phyloP scores from a whole-genome alignment of 768 basidiomycete genomes.

The Naematelia encephala region DNA sequence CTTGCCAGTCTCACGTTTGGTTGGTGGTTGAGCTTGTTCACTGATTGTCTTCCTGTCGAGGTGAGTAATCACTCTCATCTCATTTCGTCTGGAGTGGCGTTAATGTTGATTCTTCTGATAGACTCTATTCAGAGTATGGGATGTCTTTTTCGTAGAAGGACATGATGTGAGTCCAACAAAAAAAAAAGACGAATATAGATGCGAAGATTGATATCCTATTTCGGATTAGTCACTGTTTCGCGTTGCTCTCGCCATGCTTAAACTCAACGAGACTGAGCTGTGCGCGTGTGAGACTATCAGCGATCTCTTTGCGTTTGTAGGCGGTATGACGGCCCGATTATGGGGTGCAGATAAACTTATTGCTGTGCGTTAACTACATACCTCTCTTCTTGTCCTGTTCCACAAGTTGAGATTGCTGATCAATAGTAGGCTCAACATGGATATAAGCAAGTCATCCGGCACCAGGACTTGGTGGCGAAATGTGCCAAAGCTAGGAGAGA shows the following conservation, averaged over 20 bases:
- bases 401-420: neutral
- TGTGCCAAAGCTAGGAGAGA: constrained; percentile 7
- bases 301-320: constrained; percentile 81
- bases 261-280: constrained; percentile 77
- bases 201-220: neutral
- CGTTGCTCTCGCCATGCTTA: constrained; percentile 81
- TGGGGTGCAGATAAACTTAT: constrained; percentile 90
- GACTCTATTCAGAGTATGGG: constrained; percentile 96
- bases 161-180: constrained; percentile 58
- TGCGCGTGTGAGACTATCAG: constrained; percentile 78
- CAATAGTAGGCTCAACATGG: constrained; percentile 18
- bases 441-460: constrained; percentile 18
- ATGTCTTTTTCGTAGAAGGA: constrained; percentile 89
- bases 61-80: constrained; percentile 52
- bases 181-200: neutral
- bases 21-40: constrained; percentile 96
- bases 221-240: constrained; percentile 54
- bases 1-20: constrained; percentile 94
- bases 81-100: neutral
- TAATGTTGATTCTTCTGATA: constrained; percentile 45
- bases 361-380: constrained; percentile 58
- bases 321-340: constrained; percentile 84
- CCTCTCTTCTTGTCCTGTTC: neutral
- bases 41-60: constrained; percentile 92
- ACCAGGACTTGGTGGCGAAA: constrained; percentile 14